These are phyloP conservation scores for Epichloe bromicola DNA, from an alignment of 2,329 filamentous ascomycete genomes.

Conservation along the genomic window DNA sequence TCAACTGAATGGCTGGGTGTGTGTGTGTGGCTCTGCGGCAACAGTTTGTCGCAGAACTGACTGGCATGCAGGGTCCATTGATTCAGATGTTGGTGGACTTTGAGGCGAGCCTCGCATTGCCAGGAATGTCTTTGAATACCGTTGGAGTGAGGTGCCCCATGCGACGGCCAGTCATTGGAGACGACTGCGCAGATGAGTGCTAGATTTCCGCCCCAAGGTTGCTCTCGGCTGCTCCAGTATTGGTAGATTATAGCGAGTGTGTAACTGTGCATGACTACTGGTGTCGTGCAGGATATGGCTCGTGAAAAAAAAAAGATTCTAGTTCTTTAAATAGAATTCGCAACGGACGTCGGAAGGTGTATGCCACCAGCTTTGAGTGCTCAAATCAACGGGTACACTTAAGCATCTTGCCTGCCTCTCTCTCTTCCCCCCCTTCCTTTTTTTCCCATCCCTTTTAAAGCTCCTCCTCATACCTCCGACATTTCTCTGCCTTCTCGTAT, in stretches of 20 bases:
- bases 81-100: not conserved
- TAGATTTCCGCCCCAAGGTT: not conserved
- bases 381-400: not conserved
- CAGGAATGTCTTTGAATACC: not conserved
- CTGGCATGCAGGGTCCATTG: not conserved
- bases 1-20: not conserved
- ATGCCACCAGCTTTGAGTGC: not conserved
- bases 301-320: not conserved
- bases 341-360: not conserved
- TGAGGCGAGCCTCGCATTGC: not conserved
- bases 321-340: not conserved
- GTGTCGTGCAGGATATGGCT: not conserved
- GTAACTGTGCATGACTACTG: not conserved
- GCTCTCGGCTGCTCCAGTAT: not conserved
- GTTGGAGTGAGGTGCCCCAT: not conserved
- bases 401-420: not conserved
- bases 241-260: not conserved
- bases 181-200: not conserved
- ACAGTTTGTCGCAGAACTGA: not conserved
- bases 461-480: not conserved
- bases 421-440: not conserved
- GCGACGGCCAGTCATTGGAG: not conserved
- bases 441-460: too few species aligned
- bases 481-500: not conserved
- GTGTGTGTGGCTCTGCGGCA: not conserved